A percentile compares a stretch with the other conserved stretches of the same genome.
phyloP scores from a whole-genome alignment of 441 rosid species.

The Brassica hybrid region DNA sequence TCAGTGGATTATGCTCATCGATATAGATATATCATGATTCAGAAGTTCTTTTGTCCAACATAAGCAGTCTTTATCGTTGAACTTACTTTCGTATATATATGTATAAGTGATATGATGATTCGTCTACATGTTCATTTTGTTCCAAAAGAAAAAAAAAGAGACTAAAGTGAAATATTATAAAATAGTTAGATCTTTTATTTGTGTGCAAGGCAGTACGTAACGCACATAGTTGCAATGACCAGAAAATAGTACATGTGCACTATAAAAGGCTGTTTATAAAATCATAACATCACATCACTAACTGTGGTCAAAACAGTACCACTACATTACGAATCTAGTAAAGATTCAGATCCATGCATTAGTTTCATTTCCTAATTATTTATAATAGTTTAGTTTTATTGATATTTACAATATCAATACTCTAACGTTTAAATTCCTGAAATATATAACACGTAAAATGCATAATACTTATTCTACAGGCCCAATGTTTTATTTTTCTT shows the following conservation, averaged over 20 bases:
- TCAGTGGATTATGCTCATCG: background rate
- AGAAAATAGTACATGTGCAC: conserved; percentile 38
- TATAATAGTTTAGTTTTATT: background rate
- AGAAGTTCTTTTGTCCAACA: background rate
- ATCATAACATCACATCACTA: conserved; percentile 45
- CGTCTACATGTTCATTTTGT: background rate
- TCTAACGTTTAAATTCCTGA: background rate
- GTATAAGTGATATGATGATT: background rate
- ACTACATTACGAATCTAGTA: conserved; percentile 34
- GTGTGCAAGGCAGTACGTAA: conserved; percentile 14
- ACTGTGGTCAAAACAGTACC: conserved; percentile 38
- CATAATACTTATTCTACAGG: background rate
- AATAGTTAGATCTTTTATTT: background rate
- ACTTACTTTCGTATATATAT: background rate
- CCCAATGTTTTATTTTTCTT: background rate
- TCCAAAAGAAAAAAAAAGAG: background rate
- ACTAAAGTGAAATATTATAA: background rate
- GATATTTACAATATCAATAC: background rate
- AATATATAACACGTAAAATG: background rate
- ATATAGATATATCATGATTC: background rate
- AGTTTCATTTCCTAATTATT: conserved; percentile 1
- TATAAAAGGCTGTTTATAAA: conserved; percentile 38
- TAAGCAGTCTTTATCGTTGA: background rate
- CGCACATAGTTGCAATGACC: conserved; percentile 37
- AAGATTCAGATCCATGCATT: conserved; percentile 27